Evolutionary conservation across 768 basidiomycete species (phyloP).

Genomic region (Rhodotorula graminis): DNA sequence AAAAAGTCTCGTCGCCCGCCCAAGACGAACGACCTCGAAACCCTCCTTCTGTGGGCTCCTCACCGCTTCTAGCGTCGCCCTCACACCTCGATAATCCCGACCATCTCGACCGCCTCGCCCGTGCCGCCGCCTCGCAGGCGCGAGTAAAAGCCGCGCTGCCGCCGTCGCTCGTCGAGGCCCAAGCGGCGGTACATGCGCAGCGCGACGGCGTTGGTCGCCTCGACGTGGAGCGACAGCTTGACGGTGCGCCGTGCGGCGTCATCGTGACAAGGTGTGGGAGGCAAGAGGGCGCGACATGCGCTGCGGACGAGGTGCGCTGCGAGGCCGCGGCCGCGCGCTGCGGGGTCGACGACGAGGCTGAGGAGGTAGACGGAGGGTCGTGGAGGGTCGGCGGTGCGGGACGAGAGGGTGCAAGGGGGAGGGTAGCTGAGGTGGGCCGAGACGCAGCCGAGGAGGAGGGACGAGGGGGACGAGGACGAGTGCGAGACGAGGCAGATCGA

Average conservation of each 20-base stretch:
- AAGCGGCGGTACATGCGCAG: background rate
- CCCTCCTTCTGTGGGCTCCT: background rate
- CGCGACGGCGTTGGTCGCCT: background rate
- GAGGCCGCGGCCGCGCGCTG: background rate
- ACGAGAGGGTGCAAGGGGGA: background rate
- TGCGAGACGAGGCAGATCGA: conserved; percentile 24
- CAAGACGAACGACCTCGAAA: too few relatives aligned
- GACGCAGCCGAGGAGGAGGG: conserved; percentile 6
- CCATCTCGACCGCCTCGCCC: conserved; percentile 18
- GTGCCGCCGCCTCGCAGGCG: background rate
- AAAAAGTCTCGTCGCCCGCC: too few relatives aligned
- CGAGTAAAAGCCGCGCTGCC: conserved; percentile 6
- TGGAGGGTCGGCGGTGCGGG: background rate
- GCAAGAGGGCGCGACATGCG: background rate
- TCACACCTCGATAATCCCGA: conserved; percentile 2
- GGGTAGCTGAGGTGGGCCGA: conserved; percentile 1
- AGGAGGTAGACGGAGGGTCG: conserved; percentile 1
- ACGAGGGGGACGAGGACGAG: background rate
- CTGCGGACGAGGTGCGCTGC: conserved; percentile 2
- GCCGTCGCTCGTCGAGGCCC: background rate
- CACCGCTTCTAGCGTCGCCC: too few relatives aligned
- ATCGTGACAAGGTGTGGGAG: background rate
- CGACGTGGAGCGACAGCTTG: conserved; percentile 18
- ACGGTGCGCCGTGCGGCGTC: too few relatives aligned
- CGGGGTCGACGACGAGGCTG: conserved; percentile 13